Base-by-base conservation (phyloP, 306 rosid genomes). In the Inga oerstediana region DNA sequence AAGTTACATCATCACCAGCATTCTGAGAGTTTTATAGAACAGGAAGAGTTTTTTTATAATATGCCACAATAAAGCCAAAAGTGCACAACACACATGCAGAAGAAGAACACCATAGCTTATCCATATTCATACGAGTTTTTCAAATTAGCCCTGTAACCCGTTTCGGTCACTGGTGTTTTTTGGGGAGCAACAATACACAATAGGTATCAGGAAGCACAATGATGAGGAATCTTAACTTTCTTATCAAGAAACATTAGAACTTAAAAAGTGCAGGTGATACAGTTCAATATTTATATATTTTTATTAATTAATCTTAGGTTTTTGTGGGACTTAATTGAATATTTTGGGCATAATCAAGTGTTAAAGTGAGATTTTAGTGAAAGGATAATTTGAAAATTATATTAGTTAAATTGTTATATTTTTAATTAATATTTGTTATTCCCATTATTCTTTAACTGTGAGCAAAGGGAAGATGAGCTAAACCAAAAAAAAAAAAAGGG, bases 151-250 rank as follows among this genome's bases (percentile, higher is more conserved):
- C 2, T 0, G 4, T 56, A 56, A 1, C 66, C 66, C 3, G 3
- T 59, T 24, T 32, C 0, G 34, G 66, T n/a, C 34, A 9, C 66
- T 59, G 34, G 16, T 24, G 4, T 10, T 61, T n/a, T 61, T 61
- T 10, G 5, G 32, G 0, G 67, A 3, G 34, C 15, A 3, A 61
- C 1, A 61, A 22, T 83, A 71, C 24, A 54, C 39, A 44, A 77
- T 58, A 69, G 52, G 65, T 59, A 35, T 61, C 20, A 43, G 27
- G 51, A 70, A 41, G 52, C 79, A 16, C 16, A 16, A 61, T 61
- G 79, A 37, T 14, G 74, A 77, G 58, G 49, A 77, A 82, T 15
- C 41, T 71, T 35, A 71, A 69, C 69, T 62, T 76, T 76, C 67
- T 41, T 37, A 54, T 44, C 39, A 48, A 81, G 39, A 54, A 34